phyloP scores from a whole-genome alignment of 352 stramenopile species.

The Phytophthora brassicae region DNA sequence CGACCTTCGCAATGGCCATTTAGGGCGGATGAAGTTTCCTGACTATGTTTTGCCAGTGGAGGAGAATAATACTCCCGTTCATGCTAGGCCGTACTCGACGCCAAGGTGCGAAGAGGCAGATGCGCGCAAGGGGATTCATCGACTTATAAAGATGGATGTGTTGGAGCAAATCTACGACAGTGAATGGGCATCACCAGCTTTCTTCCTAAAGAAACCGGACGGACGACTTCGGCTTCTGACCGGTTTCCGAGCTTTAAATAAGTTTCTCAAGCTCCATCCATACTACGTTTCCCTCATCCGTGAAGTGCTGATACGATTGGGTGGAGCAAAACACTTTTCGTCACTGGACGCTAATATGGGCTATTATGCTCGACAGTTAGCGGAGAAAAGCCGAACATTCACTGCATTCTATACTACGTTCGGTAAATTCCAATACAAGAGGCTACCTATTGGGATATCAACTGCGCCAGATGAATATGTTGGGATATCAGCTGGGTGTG shows the following conservation, averaged over 20 bases:
- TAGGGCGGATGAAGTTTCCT: neutral
- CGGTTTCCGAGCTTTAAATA: neutral
- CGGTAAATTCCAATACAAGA: conserved; percentile 3
- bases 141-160: neutral
- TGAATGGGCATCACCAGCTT: neutral
- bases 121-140: neutral
- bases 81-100: neutral
- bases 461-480: conserved; percentile 16
- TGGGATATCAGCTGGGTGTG: no score
- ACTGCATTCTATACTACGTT: conserved; percentile 1
- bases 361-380: neutral
- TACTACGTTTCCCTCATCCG: neutral
- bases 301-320: neutral
- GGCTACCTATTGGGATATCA: conserved; percentile 10
- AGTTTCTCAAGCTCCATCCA: neutral
- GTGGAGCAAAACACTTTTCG: neutral
- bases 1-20: neutral
- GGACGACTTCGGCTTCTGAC: neutral
- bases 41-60: neutral
- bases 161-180: neutral
- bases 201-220: conserved; percentile 7
- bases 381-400: neutral
- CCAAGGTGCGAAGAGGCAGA: neutral
- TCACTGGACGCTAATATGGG: neutral
- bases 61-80: neutral